Conservation (phyloP, 129 eudicot genomes). For the Flaveria robusta region DNA sequence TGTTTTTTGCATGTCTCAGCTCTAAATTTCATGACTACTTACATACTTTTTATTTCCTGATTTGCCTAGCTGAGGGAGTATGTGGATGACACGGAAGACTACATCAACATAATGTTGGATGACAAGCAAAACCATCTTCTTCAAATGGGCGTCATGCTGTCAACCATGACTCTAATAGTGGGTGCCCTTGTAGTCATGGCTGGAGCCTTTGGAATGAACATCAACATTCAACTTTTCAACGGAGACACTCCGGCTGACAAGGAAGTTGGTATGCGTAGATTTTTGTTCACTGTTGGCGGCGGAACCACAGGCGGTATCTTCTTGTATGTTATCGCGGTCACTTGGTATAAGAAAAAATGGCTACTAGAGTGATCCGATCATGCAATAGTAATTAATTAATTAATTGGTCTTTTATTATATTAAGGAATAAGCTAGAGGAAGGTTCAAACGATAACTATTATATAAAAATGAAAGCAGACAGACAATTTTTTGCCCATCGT, state of each 20-base stretch:
- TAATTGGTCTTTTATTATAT: not conserved
- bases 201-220: constrained; percentile 17
- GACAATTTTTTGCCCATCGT: no score
- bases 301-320: not conserved
- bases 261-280: not conserved
- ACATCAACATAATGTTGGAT: constrained; percentile 1
- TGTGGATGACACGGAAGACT: constrained; percentile 18
- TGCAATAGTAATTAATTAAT: no score
- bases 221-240: constrained; percentile 1
- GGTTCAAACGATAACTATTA: not conserved
- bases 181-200: constrained; percentile 9
- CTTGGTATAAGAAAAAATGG: not conserved
- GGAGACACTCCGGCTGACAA: not conserved
- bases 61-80: constrained; percentile 8
- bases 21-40: not conserved
- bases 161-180: constrained; percentile 8
- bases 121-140: not conserved
- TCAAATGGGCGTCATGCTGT: not conserved
- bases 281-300: not conserved
- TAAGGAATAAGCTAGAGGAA: not conserved
- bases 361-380: not conserved
- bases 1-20: not conserved
- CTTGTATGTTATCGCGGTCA: not conserved
- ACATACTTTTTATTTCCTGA: not conserved
- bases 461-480: no score